These are phyloP conservation scores for Linanthus parryae DNA, from an alignment of 148 eudicot species.

Conservation along the genomic window DNA sequence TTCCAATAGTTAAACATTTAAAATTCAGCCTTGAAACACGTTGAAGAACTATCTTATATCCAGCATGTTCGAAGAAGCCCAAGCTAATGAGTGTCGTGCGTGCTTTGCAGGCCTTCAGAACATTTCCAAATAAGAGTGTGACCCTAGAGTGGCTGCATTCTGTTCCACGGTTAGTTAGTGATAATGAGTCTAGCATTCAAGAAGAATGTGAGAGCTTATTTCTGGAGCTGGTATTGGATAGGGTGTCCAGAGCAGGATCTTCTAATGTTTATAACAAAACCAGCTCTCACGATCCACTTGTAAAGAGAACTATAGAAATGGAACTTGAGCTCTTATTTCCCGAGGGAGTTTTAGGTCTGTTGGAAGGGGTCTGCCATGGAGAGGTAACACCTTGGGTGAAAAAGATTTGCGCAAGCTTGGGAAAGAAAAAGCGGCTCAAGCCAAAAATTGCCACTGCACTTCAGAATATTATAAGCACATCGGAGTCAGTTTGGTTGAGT, in stretches of 20 bases:
- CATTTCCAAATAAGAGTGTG: conserved; percentile 43
- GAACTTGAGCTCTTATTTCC: conserved; percentile 40
- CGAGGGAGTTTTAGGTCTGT: conserved; percentile 55
- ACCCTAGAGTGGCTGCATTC: conserved; percentile 89
- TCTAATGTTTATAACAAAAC: too few species aligned
- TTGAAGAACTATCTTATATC: too few species aligned
- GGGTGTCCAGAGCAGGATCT: conserved; percentile 60
- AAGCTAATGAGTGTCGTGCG: too few species aligned
- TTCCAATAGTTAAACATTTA: too few species aligned
- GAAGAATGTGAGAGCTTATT: conserved; percentile 91
- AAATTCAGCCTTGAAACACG: too few species aligned
- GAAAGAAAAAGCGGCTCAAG: conserved; percentile 73
- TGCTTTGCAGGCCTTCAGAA: conserved; percentile 64
- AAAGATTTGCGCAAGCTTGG: conserved; percentile 76
- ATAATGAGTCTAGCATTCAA: conserved; percentile 92
- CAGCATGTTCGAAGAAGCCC: too few species aligned
- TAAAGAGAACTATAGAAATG: conserved; percentile 21
- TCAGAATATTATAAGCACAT: conserved; percentile 64
- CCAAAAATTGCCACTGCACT: conserved; percentile 62
- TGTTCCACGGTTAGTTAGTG: conserved; percentile 73
- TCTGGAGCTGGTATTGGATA: conserved; percentile 70
- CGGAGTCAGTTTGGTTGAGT: conserved; percentile 69
- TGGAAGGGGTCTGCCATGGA: conserved; percentile 66
- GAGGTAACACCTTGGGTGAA: conserved; percentile 91
- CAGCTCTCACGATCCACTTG: conserved; percentile 9